Evolutionary conservation across 1,139 yeast genomes (phyloP).

Genomic region (Kodamaea suecica): DNA sequence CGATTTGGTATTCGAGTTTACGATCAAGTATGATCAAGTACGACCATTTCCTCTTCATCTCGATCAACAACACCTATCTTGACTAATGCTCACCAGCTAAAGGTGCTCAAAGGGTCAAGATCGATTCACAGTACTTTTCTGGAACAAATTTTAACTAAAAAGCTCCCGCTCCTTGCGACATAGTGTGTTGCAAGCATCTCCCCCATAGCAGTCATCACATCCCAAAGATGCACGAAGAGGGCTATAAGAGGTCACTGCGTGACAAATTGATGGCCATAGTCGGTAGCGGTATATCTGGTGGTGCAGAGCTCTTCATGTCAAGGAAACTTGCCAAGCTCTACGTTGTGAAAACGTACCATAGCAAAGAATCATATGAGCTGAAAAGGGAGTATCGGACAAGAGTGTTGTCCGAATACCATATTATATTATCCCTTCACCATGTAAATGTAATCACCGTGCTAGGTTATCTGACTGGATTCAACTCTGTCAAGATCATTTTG

Average conservation of each 20-base stretch:
- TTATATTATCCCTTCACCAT: slow-evolving; percentile 30
- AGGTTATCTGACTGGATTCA: slow-evolving; percentile 22
- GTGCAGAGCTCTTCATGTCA: slow-evolving; percentile 32
- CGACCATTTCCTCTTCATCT: too few species aligned
- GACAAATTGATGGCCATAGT: slow-evolving; percentile 9
- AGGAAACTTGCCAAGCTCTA: slow-evolving; percentile 19
- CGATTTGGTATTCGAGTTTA: too few species aligned
- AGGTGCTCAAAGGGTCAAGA: too few species aligned
- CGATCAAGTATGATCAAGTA: too few species aligned
- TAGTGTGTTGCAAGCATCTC: background rate
- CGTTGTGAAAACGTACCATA: slow-evolving; percentile 42
- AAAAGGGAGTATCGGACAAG: slow-evolving; percentile 33
- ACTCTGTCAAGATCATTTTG: slow-evolving; percentile 25
- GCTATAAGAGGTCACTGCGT: background rate
- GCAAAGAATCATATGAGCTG: slow-evolving; percentile 35
- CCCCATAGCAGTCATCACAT: background rate
- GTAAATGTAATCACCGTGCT: slow-evolving; percentile 32
- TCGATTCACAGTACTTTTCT: background rate
- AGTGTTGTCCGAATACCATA: slow-evolving; percentile 36
- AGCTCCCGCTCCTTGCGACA: background rate
- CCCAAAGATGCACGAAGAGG: background rate
- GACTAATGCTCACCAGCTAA: too few species aligned
- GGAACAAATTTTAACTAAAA: background rate
- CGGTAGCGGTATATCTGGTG: slow-evolving; percentile 44
- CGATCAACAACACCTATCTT: too few species aligned